Percentiles rank a stretch among this genome's conserved stretches.
Conservation (phyloP, 768 basidiomycete genomes). For the Xerocomus spinulosus region DNA sequence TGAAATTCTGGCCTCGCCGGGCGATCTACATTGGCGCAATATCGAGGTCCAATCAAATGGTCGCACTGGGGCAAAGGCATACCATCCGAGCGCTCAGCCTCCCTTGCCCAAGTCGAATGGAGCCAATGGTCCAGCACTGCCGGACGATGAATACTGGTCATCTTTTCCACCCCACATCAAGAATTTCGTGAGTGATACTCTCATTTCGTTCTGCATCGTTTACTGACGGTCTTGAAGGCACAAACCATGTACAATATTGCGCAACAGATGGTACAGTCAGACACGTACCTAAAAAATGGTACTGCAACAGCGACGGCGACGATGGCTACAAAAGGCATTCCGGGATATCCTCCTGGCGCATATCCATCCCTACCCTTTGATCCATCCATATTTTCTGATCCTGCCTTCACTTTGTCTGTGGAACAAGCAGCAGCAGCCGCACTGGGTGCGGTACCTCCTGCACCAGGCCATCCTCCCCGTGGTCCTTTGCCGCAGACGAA, state of each 20-base stretch:
- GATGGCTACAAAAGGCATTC: conserved; percentile 32
- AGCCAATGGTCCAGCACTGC: conserved; percentile 17
- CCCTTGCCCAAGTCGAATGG: conserved; percentile 24
- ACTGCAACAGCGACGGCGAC: conserved; percentile 29
- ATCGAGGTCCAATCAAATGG: conserved; percentile 28
- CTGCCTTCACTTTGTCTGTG: conserved; percentile 47
- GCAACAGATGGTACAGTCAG: conserved; percentile 57
- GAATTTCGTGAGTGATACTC: conserved; percentile 53
- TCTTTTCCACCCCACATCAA: conserved; percentile 63
- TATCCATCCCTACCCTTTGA: conserved; percentile 45
- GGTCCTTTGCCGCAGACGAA: conserved; percentile 30
- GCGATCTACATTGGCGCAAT: conserved; percentile 53
- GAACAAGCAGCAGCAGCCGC: conserved; percentile 43
- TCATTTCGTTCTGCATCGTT: conserved; percentile 17
- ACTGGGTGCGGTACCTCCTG: conserved; percentile 26
- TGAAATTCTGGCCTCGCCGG: conserved; percentile 56
- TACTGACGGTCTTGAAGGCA: conserved; percentile 40
- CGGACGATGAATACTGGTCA: conserved; percentile 67
- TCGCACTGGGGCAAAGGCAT: conserved; percentile 25
- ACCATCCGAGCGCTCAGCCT: conserved; percentile 11
- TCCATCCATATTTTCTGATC: conserved; percentile 50
- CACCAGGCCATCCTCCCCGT: conserved; percentile 31
- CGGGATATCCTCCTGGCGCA: conserved; percentile 40
- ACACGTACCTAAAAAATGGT: conserved; percentile 34
- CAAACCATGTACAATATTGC: conserved; percentile 66